Evolutionary conservation across 768 basidiomycete species (phyloP), one percentile per base, ranked within the genome.

Genomic region (Trametopsis cervina): DNA sequence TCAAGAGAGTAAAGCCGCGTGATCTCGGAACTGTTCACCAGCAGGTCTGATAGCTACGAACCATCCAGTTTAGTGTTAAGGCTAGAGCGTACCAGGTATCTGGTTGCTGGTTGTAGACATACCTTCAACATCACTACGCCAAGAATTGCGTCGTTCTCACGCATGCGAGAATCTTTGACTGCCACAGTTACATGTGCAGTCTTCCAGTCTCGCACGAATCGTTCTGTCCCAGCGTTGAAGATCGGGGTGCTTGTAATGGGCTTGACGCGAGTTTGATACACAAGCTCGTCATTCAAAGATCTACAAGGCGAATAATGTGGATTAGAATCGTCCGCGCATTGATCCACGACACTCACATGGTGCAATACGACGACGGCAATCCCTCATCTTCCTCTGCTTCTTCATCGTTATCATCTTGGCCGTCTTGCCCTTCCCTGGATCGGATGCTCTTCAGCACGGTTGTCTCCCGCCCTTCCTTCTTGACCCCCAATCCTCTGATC

Each of bases 351-450:
- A 54, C 63, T 36, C 44, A 66, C 63, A 66, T 61, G 49, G 74
- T 75, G 61, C 83, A 84, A 59, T 84, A 85, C 1, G 77, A 68
- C 47, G 77, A 80, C 1, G 85, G 86, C 20, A 88, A 63, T 56
- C 85, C 81, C 40, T 70, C 72, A 18, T 62, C 69, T 54, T 78
- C 77, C 52, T 83, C 79, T 21, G 71, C 68, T 0, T 69, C 65
- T 24, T 73, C 74, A 40, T 76, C 78, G 18, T 76, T 76, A 13
- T 61, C 59, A 57, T 79, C 77, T 55, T 78, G 76, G 1, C 77
- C 78, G 26, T 74, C 71, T 49, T 67, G 66, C 2, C 79, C 79
- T 46, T 78, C 81, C 36, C 75, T 70, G 27, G 76, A 67, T 33
- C 72, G 71, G 13, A 69, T 63, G 1, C 51, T 52, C 50, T 47